Evolutionary conservation across 192 early-diverging fungal species (phyloP).

Genomic region (Kickxella alabastrina): DNA sequence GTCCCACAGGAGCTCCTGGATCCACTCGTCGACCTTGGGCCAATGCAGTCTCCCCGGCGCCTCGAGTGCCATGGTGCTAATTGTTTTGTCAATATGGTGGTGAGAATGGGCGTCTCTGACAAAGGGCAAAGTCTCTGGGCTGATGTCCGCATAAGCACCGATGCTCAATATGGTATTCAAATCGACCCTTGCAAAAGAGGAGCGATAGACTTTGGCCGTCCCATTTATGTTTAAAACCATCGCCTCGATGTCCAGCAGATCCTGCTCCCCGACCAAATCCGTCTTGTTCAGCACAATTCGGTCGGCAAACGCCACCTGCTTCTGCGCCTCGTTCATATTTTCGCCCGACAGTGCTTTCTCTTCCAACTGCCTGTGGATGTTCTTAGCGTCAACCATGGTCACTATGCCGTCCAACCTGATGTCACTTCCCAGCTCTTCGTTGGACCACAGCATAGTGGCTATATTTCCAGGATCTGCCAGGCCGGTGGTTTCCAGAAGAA

Average conservation of each 20-base stretch:
- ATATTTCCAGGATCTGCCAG: slow-evolving; percentile 75
- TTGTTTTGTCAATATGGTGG: slow-evolving; percentile 39
- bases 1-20: slow-evolving; percentile 70
- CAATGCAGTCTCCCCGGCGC: slow-evolving; percentile 50
- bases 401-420: slow-evolving; percentile 90
- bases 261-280: slow-evolving; percentile 59
- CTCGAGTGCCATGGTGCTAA: slow-evolving; percentile 59
- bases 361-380: slow-evolving; percentile 51
- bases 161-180: slow-evolving; percentile 54
- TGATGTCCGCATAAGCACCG: slow-evolving; percentile 41
- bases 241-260: slow-evolving; percentile 45
- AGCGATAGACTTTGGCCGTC: slow-evolving; percentile 13
- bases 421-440: slow-evolving; percentile 86
- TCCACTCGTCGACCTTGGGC: slow-evolving; percentile 67
- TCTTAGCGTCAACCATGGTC: slow-evolving; percentile 80
- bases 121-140: slow-evolving; percentile 17
- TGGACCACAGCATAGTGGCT: slow-evolving; percentile 95
- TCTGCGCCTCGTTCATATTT: slow-evolving; percentile 70
- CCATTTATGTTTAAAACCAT: slow-evolving; percentile 38
- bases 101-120: slow-evolving; percentile 15
- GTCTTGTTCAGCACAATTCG: slow-evolving; percentile 84
- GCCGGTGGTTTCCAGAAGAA: slow-evolving; percentile 92
- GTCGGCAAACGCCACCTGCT: slow-evolving; percentile 78
- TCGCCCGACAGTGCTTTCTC: slow-evolving; percentile 55
- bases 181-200: slow-evolving; percentile 39